Evolutionary conservation across 768 basidiomycete genomes (phyloP), one percentile per base, ranked within the genome.

Genomic region (Pisolithus microcarpus): DNA sequence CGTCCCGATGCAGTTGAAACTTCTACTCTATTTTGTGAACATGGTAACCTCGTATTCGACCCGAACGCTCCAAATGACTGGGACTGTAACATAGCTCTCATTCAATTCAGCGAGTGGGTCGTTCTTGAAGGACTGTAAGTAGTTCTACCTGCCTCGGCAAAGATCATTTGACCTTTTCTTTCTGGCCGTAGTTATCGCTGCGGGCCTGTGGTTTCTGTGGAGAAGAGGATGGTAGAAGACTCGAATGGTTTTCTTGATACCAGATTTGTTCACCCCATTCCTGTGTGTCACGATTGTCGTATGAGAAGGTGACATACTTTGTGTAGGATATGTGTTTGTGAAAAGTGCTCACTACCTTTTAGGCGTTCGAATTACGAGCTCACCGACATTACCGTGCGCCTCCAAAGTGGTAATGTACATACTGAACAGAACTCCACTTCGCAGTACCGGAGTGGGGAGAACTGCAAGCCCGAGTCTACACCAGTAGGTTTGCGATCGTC

Each of bases 1-100:
- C 79, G 87, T 28, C 89, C 90, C 0, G 74, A 75, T n/a, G 51
- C 47, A 5, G 61, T 91, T 34, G 80, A 88, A 63, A 90, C 82
- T 56, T 68, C 72, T 11, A 58, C 62, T 8, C 82, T 87, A 59
- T 57, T 89, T 45, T 92, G 91, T 65, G 69, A 77, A 51, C 91
- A 92, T 64, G 71, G 71, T 5, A 64, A 73, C 53, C 74, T 91
- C 7, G 64, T 71, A 13, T 70, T 91, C 45, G 87, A 92, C 65
- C 82, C 86, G 1, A 85, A 82, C 58, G 70, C 69, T 44, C 58
- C 72, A 2, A 70, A 72, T 26, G 87, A 90, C 58, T 61, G 84
- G 49, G 81, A 85, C 53, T 70, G 72, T 1, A 75, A 71, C 6
- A 69, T 82, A 40, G 70, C 75, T 10, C 65, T 88, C 39, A 76